Evolutionary conservation across 805 yeast genomes (phyloP).

Genomic region (Cyberlindnera samutprakarnensis): DNA sequence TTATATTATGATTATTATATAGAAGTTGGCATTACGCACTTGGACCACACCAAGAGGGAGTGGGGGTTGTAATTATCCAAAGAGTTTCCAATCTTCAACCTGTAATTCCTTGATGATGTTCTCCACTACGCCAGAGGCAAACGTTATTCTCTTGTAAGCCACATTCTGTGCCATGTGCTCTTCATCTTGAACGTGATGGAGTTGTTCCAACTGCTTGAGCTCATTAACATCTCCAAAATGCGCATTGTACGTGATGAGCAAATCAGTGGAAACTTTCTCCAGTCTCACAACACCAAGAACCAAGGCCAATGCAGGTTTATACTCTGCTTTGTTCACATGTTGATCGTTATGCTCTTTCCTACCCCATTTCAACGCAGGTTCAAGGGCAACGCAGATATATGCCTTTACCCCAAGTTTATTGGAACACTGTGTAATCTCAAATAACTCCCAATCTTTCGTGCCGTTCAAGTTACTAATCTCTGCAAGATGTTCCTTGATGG

Average conservation of each 20-base stretch:
- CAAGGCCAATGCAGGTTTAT: conserved; percentile 35
- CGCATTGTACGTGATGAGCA: conserved; percentile 51
- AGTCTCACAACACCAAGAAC: conserved; percentile 54
- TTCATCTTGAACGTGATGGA: conserved; percentile 1
- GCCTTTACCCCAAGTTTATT: conserved; percentile 15
- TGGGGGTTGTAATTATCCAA: too few species aligned
- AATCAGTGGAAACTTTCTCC: conserved; percentile 46
- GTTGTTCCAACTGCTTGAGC: conserved; percentile 17
- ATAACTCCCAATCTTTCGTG: conserved; percentile 23
- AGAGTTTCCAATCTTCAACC: conserved; percentile 41
- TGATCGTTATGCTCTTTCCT: conserved; percentile 22
- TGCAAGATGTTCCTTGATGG: conserved; percentile 44
- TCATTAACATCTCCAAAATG: conserved; percentile 34
- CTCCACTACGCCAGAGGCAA: conserved; percentile 21
- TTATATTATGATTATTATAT: too few species aligned
- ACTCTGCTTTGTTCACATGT: conserved; percentile 1
- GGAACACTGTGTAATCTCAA: conserved; percentile 21
- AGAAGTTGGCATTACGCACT: too few species aligned
- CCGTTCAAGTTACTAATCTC: conserved; percentile 46
- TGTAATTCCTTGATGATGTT: conserved; percentile 23
- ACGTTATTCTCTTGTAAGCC: conserved; percentile 24
- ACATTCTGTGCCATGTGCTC: conserved; percentile 5
- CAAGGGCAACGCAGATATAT: conserved; percentile 30
- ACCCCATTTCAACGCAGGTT: conserved; percentile 49
- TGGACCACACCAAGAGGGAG: too few species aligned